phyloP scores from a whole-genome alignment of 768 basidiomycete genomes.

The Stropharia rugosoannulata region DNA sequence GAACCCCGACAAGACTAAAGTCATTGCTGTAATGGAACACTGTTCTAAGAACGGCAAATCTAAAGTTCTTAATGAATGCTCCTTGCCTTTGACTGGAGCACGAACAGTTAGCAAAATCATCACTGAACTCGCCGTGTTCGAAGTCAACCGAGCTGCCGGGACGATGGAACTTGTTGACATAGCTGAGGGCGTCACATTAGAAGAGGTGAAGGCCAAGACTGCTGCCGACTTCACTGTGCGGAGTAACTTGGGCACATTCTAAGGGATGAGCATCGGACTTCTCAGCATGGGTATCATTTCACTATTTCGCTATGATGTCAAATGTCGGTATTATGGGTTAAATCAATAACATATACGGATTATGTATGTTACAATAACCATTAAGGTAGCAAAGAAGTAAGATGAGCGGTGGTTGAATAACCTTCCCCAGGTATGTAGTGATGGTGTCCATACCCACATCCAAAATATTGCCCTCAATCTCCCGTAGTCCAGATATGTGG shows the following conservation, averaged over 20 bases:
- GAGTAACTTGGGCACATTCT: slow-evolving; percentile 45
- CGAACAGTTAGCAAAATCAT: slow-evolving; percentile 87
- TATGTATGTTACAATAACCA: too few relatives aligned
- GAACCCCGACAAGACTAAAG: slow-evolving; percentile 93
- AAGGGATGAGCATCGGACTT: slow-evolving; percentile 20
- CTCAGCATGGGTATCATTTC: not conserved
- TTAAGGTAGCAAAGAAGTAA: too few relatives aligned
- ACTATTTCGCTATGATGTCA: not conserved
- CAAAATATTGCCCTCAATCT: slow-evolving; percentile 35
- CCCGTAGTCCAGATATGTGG: slow-evolving; percentile 19
- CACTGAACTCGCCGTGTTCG: slow-evolving; percentile 90
- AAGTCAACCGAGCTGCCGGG: slow-evolving; percentile 77
- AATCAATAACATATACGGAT: too few relatives aligned
- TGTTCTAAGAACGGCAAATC: slow-evolving; percentile 86
- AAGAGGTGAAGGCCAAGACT: slow-evolving; percentile 86
- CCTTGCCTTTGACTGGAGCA: slow-evolving; percentile 87
- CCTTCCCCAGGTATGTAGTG: not conserved
- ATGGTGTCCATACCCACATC: slow-evolving; percentile 48
- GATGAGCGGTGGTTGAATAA: not conserved
- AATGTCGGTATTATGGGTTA: not conserved
- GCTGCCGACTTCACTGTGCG: slow-evolving; percentile 76
- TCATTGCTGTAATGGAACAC: slow-evolving; percentile 90
- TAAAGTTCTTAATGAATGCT: slow-evolving; percentile 82
- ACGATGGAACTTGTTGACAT: slow-evolving; percentile 76
- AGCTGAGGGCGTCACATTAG: slow-evolving; percentile 80